Evolutionary conservation across 192 early-diverging fungal species (phyloP).

Genomic region (Backusella mclennaniae): DNA sequence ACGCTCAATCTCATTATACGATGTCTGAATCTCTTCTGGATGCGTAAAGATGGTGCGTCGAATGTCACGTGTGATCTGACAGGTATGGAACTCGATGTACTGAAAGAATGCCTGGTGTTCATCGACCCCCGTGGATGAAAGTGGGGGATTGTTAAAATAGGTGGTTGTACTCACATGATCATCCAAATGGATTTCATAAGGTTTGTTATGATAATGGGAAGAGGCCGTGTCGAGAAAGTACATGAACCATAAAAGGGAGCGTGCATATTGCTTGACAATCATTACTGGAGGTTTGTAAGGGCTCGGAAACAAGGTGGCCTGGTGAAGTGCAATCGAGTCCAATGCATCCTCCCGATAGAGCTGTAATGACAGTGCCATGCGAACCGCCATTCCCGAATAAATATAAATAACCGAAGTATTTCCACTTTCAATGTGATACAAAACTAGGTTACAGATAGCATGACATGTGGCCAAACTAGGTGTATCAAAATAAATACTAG

Average conservation of each 20-base stretch:
- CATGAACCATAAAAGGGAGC: conserved; percentile 32
- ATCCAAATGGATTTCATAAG: conserved; percentile 29
- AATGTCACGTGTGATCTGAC: conserved; percentile 33
- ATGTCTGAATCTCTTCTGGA: conserved; percentile 16
- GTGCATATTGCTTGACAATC: conserved; percentile 16
- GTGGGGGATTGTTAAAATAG: conserved; percentile 9
- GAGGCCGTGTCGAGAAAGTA: conserved; percentile 35
- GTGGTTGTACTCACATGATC: conserved; percentile 5
- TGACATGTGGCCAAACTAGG: conserved; percentile 29
- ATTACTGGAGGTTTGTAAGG: not conserved
- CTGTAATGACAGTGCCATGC: conserved; percentile 31
- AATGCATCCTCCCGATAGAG: conserved; percentile 26
- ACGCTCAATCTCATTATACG: conserved; percentile 21
- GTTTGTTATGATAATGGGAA: conserved; percentile 35
- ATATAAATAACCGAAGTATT: conserved; percentile 33
- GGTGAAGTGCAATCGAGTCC: conserved; percentile 9
- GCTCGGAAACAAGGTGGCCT: conserved; percentile 1
- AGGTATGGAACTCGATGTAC: conserved; percentile 26
- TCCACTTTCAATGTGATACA: conserved; percentile 38
- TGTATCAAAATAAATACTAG: conserved; percentile 29
- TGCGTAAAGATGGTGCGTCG: conserved; percentile 31
- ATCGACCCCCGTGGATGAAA: conserved; percentile 10
- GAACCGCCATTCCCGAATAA: conserved; percentile 34
- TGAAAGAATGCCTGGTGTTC: conserved; percentile 27
- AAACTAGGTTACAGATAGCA: conserved; percentile 28